Base-by-base conservation (phyloP, 179 eudicot genomes). In the Corrigiola litoralis region DNA sequence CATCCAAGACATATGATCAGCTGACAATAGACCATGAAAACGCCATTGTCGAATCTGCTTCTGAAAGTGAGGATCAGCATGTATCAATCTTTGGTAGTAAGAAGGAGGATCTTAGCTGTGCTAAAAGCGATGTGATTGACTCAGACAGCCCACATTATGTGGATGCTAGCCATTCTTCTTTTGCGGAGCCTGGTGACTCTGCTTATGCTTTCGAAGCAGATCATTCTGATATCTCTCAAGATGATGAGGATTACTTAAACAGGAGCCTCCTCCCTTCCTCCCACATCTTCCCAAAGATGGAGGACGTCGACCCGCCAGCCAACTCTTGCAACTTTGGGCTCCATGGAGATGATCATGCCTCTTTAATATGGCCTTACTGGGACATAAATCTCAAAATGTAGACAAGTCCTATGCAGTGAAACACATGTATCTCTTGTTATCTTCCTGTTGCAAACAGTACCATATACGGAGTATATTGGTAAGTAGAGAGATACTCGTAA, bases 361-460 rank as follows among this genome's bases (percentile, higher is more conserved):
- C 81, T 32, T 70, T 64, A 63, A 75, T 82, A 63, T 88, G 95
- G 95, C 71, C 80, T 62, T 76, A 66, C 70, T 86, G 74, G 80
- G 75, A 75, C 59, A 60, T 52, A 56, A 73, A 73, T 42, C 65
- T 68, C 49, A 73, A 62, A 62, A 67, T 73, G 65, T 65, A n/a
- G n/a, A n/a, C 52, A 61, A 28, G 29, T 37, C 31, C 34, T 44
- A 42, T 61, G 40, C 47, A 66, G 20, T 34, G 58, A 58, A 33
- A 34, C 38, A 16, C 48, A 16, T 32, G 45, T 40, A 32, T 13
- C 14, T 28, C 13, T 51, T 18, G 45, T 41, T 14, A 37, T 37
- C n/a, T 51, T 27, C 46, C 8, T 65, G 28, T 32, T 63, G 17
- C 36, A 40, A 27, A 6, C 34, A 47, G 25, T 23, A 8, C 24